Evolutionary conservation across 164 flowering plant species (phyloP).

Genomic region (Magnolia kwangsiensis): DNA sequence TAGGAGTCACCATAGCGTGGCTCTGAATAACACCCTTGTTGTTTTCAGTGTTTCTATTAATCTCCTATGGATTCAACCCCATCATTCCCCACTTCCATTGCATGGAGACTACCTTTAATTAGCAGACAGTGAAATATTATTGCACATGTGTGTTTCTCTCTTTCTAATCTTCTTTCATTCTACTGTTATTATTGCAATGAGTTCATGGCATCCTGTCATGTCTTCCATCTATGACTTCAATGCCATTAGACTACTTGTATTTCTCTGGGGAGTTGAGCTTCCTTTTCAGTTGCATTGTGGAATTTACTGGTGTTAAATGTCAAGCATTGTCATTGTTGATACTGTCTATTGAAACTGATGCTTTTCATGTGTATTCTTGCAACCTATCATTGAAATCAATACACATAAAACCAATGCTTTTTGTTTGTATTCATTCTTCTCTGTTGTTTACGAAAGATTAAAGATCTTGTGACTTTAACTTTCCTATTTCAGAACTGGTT

Average conservation of each 20-base stretch:
- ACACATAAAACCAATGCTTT: background rate
- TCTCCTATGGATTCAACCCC: no score
- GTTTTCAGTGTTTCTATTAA: no score
- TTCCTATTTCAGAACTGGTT: slow-evolving; percentile 35
- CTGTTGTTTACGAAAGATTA: background rate
- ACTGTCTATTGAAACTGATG: background rate
- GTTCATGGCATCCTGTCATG: no score
- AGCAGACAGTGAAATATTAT: no score
- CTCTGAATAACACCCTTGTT: no score
- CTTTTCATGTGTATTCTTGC: background rate
- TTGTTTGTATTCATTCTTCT: background rate
- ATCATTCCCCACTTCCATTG: no score
- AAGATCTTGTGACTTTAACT: background rate
- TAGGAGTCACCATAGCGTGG: no score
- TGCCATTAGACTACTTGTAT: background rate
- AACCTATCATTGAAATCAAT: background rate
- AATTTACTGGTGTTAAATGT: background rate
- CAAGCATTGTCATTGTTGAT: no score
- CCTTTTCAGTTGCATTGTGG: background rate
- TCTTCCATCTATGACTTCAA: background rate
- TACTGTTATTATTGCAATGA: no score
- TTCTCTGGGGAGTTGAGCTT: background rate
- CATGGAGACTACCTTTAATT: no score
- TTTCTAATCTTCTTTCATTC: no score
- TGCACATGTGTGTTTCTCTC: no score